phyloP scores from a whole-genome alignment of 140 eudicot species.

The Ambrosia hybrid region DNA sequence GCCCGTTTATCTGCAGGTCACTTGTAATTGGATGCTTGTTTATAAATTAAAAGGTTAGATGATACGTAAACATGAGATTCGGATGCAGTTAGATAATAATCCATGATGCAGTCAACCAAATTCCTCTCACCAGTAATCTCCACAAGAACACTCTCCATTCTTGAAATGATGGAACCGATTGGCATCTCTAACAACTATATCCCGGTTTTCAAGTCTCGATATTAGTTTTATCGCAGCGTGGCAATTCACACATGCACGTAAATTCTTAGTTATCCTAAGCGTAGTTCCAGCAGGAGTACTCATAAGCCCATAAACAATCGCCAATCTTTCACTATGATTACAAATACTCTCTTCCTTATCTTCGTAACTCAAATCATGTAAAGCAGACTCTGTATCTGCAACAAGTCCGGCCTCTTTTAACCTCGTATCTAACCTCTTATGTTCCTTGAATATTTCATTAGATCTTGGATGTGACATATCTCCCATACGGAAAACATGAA shows the following conservation, averaged over 20 bases:
- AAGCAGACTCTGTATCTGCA: slow-evolving; percentile 61
- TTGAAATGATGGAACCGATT: slow-evolving; percentile 66
- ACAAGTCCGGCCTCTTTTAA: slow-evolving; percentile 64
- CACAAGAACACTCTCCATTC: slow-evolving; percentile 72
- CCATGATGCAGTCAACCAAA: slow-evolving; percentile 22
- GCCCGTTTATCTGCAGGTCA: too few relatives aligned
- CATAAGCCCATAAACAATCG: slow-evolving; percentile 65
- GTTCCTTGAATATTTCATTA: slow-evolving; percentile 51
- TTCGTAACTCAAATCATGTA: slow-evolving; percentile 70
- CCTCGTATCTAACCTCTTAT: slow-evolving; percentile 55
- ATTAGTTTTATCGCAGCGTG: slow-evolving; percentile 63
- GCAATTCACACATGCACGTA: slow-evolving; percentile 73
- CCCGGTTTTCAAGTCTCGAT: slow-evolving; percentile 53
- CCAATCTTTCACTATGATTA: slow-evolving; percentile 69
- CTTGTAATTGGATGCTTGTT: too few relatives aligned
- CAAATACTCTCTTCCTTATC: slow-evolving; percentile 60
- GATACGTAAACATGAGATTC: too few relatives aligned
- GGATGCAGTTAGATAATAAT: too few relatives aligned
- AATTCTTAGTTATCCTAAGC: slow-evolving; percentile 56
- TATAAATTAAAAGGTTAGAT: too few relatives aligned
- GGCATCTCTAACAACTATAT: slow-evolving; percentile 65
- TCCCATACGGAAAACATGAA: slow-evolving; percentile 66
- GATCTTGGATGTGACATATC: slow-evolving; percentile 68
- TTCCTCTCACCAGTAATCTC: slow-evolving; percentile 62
- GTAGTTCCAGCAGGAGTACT: slow-evolving; percentile 56